Evolutionary conservation across 495 filamentous ascomycete genomes (phyloP).

Genomic region (Xylaria cubensis): DNA sequence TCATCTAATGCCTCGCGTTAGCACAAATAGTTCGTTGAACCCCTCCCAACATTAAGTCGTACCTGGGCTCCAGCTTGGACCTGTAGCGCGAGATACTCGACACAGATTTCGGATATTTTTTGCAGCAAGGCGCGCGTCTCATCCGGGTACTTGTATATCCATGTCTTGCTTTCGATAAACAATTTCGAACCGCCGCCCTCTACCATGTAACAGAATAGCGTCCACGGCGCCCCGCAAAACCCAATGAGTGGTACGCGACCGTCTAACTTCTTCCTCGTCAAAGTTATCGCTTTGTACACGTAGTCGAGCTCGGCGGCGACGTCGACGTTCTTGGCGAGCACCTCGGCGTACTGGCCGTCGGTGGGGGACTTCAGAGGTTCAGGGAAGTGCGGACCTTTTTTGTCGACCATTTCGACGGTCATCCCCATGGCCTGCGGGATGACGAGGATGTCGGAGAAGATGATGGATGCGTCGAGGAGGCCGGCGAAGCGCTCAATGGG

Average conservation of each 20-base stretch:
- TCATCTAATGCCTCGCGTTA: conserved; percentile 57
- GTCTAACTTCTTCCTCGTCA: conserved; percentile 85
- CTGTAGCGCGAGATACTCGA: conserved; percentile 91
- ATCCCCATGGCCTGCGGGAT: conserved; percentile 98
- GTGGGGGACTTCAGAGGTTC: conserved; percentile 77
- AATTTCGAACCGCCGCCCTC: conserved; percentile 95
- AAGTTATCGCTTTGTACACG: conserved; percentile 91
- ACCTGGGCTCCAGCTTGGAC: conserved; percentile 89
- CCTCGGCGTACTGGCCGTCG: conserved; percentile 78
- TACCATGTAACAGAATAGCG: conserved; percentile 96
- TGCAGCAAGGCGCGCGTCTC: conserved; percentile 81
- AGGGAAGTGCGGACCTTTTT: conserved; percentile 94
- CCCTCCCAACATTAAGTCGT: conserved; percentile 21
- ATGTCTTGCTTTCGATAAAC: conserved; percentile 89
- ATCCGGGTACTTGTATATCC: conserved; percentile 89
- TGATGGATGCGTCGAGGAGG: conserved; percentile 95
- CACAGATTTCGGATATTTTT: conserved; percentile 90
- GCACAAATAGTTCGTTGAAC: neutral
- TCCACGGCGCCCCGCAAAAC: conserved; percentile 99
- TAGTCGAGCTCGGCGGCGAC: conserved; percentile 85
- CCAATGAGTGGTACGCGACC: conserved; percentile 92
- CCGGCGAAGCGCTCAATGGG: conserved; percentile 90
- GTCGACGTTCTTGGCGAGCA: conserved; percentile 80
- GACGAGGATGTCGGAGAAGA: conserved; percentile 98
- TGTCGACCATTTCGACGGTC: conserved; percentile 94